Percentiles rank a stretch among this genome's conserved stretches.
These are phyloP conservation scores for Asterophora parasitica DNA, from an alignment of 768 basidiomycete genomes.

Conservation along the genomic window DNA sequence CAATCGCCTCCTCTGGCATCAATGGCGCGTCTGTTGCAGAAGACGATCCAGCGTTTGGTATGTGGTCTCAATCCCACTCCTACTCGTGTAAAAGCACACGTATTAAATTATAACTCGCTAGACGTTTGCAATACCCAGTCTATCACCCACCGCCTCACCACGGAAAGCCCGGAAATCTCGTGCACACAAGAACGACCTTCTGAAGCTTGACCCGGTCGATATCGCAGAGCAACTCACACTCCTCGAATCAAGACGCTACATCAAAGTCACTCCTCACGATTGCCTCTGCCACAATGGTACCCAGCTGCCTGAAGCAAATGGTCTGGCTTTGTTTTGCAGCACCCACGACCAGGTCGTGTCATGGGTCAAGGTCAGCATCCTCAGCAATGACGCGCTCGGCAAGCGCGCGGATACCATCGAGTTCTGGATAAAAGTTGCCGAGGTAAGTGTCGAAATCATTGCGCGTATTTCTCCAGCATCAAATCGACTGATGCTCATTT, in stretches of 20 bases:
- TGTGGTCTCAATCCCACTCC: constrained; percentile 15
- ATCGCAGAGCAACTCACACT: constrained; percentile 82
- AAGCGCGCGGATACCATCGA: constrained; percentile 58
- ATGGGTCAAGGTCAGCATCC: constrained; percentile 65
- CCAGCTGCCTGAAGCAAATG: constrained; percentile 33
- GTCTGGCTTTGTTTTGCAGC: constrained; percentile 49
- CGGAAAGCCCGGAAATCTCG: constrained; percentile 42
- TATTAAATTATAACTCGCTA: constrained; percentile 13
- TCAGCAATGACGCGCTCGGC: constrained; percentile 45
- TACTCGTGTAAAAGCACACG: background rate
- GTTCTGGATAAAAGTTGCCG: constrained; percentile 75
- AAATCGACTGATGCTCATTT: background rate
- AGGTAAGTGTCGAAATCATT: constrained; percentile 39
- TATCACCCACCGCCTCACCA: constrained; percentile 22
- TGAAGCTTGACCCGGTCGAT: constrained; percentile 60
- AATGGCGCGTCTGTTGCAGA: constrained; percentile 44
- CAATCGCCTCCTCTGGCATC: constrained; percentile 35
- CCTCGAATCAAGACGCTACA: constrained; percentile 65
- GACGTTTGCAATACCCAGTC: constrained; percentile 36
- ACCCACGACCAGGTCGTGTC: constrained; percentile 57
- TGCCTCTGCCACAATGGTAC: constrained; percentile 61
- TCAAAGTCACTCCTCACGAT: constrained; percentile 65
- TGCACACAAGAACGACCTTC: constrained; percentile 53
- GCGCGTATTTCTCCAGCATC: no score
- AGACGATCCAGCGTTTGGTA: constrained; percentile 54